phyloP scores from a whole-genome alignment of 371 early-diverging fungal genomes.

The Umbelopsis sp. region DNA sequence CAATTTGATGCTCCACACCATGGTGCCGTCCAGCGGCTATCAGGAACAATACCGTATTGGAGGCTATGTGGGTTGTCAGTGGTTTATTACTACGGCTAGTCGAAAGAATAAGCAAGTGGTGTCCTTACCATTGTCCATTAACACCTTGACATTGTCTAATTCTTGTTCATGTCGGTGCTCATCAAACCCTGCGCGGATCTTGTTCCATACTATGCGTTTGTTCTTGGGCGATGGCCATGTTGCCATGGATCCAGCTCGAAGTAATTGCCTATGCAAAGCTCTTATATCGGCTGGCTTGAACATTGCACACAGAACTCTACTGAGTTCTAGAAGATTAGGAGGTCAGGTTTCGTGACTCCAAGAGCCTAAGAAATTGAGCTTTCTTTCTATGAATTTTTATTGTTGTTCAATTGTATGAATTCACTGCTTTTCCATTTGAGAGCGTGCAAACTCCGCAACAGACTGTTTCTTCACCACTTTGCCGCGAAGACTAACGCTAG shows the following conservation, averaged over 20 bases:
- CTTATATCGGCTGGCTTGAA: constrained; percentile 12
- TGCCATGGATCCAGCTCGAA: not conserved
- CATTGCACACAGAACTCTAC: not conserved
- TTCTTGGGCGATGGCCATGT: not conserved
- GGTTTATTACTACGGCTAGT: not conserved
- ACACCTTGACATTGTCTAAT: constrained; percentile 12
- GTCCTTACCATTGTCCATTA: not conserved
- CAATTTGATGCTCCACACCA: constrained; percentile 29
- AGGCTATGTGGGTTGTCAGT: not conserved
- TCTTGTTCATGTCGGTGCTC: constrained; percentile 22
- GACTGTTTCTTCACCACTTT: constrained; percentile 17
- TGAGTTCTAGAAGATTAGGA: too few relatives aligned
- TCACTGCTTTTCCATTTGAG: not conserved
- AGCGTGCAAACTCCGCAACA: not conserved
- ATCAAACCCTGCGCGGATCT: constrained; percentile 31
- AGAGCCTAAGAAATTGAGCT: too few relatives aligned
- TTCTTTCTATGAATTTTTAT: too few relatives aligned
- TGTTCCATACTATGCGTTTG: not conserved
- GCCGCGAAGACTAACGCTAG: constrained; percentile 45
- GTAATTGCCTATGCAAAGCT: not conserved
- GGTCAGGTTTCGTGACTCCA: too few relatives aligned
- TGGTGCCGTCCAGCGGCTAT: constrained; percentile 21
- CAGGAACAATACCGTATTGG: constrained; percentile 31
- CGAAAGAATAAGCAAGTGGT: not conserved
- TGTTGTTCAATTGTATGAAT: too few relatives aligned